These are phyloP conservation scores for Exophiala dermatitidis DNA, from an alignment of 2,329 filamentous ascomycete genomes.

Conservation along the genomic window DNA sequence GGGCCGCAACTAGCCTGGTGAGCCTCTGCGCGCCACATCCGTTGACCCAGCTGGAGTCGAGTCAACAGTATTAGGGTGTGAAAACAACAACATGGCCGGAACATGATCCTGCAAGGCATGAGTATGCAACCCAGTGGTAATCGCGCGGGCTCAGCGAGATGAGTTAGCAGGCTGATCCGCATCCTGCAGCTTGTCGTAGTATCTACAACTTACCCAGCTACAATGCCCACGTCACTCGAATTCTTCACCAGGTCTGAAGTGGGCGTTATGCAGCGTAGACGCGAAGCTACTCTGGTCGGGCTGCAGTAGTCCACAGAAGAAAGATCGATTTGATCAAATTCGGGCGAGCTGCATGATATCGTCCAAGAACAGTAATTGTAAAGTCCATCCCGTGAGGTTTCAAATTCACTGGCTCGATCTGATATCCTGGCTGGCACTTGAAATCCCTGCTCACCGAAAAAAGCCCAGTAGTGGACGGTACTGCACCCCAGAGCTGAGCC, in stretches of 20 bases:
- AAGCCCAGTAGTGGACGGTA: neutral
- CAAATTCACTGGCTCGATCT: neutral
- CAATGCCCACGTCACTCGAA: neutral
- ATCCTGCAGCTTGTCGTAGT: neutral
- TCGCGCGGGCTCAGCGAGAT: neutral
- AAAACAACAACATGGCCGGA: too few relatives aligned
- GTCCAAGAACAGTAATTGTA: neutral
- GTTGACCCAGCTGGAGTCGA: neutral
- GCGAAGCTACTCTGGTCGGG: neutral
- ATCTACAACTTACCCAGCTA: neutral
- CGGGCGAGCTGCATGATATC: neutral
- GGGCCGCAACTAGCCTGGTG: conserved; percentile 4
- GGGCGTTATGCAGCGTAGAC: neutral
- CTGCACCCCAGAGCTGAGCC: neutral
- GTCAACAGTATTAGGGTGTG: neutral
- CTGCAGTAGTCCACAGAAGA: neutral
- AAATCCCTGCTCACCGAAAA: neutral
- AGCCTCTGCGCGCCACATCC: neutral
- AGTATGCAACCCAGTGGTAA: too few relatives aligned
- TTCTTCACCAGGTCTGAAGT: neutral
- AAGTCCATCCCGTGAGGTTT: neutral
- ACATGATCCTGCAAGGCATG: too few relatives aligned
- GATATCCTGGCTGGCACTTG: neutral
- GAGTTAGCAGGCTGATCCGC: neutral
- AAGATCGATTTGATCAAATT: neutral